phyloP scores from a whole-genome alignment of 352 stramenopile species.

The Globisporangium yorkense region DNA sequence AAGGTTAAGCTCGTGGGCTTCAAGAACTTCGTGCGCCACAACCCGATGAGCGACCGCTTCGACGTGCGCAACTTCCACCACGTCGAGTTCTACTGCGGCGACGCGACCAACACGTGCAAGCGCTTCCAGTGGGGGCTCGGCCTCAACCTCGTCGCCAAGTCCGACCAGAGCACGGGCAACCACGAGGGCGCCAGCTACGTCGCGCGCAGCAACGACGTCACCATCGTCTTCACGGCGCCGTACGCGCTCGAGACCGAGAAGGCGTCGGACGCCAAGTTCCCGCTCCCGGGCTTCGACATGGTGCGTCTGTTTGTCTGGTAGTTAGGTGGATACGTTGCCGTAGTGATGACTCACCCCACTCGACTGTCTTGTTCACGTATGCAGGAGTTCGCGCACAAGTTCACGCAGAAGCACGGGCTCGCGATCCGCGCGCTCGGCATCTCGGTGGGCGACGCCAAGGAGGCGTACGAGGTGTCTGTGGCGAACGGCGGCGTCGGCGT shows the following conservation, averaged over 20 bases:
- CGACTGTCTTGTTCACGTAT: not conserved
- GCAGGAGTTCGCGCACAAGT: slow-evolving; percentile 58
- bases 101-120: slow-evolving; percentile 69
- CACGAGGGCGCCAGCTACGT: slow-evolving; percentile 84
- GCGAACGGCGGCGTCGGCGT: slow-evolving; percentile 64
- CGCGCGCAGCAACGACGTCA: slow-evolving; percentile 70
- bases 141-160: slow-evolving; percentile 77
- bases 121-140: slow-evolving; percentile 85
- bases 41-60: slow-evolving; percentile 72
- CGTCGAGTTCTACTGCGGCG: slow-evolving; percentile 79
- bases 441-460: slow-evolving; percentile 63
- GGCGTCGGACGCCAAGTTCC: slow-evolving; percentile 30
- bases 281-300: slow-evolving; percentile 61
- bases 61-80: slow-evolving; percentile 79
- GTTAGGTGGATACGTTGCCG: not conserved
- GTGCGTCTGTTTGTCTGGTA: not conserved
- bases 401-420: slow-evolving; percentile 78
- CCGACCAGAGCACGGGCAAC: slow-evolving; percentile 86
- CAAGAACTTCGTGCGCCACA: slow-evolving; percentile 74
- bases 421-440: slow-evolving; percentile 79
- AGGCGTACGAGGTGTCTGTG: slow-evolving; percentile 76
- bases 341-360: not conserved
- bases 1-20: slow-evolving; percentile 62
- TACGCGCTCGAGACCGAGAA: slow-evolving; percentile 77
- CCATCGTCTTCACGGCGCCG: slow-evolving; percentile 86